Conservation (phyloP, 2,329 filamentous ascomycete genomes). For the Neofusicoccum laricinum region DNA sequence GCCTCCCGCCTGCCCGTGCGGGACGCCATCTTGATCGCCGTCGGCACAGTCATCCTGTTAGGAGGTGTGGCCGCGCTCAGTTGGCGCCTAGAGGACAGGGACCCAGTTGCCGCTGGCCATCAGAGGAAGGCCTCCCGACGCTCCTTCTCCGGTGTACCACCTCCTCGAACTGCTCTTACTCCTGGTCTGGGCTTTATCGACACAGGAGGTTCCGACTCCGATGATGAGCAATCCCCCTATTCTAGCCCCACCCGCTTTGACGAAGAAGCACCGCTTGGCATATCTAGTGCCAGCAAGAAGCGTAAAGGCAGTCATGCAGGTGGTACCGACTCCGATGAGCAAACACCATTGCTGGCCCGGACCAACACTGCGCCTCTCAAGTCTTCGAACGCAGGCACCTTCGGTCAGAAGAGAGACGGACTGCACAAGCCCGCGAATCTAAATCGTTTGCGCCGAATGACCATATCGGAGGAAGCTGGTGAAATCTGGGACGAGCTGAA, state of each 20-base stretch:
- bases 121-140: conserved; percentile 23
- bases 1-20: conserved; percentile 72
- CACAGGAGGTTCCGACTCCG: conserved; percentile 21
- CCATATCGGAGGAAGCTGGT: conserved; percentile 64
- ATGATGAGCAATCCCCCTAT: conserved; percentile 20
- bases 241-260: conserved; percentile 11
- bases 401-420: neutral
- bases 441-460: conserved; percentile 35
- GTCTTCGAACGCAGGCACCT: neutral
- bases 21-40: conserved; percentile 75
- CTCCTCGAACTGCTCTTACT: conserved; percentile 66
- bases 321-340: conserved; percentile 27
- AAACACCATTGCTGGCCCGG: conserved; percentile 35
- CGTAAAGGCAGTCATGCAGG: conserved; percentile 13
- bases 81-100: conserved; percentile 80
- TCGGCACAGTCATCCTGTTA: conserved; percentile 83
- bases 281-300: conserved; percentile 7
- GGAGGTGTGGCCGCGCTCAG: conserved; percentile 86
- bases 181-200: conserved; percentile 78
- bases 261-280: conserved; percentile 13
- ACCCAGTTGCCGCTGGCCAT: conserved; percentile 44
- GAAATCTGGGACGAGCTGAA: conserved; percentile 89
- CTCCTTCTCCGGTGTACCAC: conserved; percentile 37
- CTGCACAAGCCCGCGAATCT: neutral
- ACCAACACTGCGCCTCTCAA: conserved; percentile 30